Conservation (phyloP, 768 basidiomycete genomes). For the Pulveroboletus sp. region DNA sequence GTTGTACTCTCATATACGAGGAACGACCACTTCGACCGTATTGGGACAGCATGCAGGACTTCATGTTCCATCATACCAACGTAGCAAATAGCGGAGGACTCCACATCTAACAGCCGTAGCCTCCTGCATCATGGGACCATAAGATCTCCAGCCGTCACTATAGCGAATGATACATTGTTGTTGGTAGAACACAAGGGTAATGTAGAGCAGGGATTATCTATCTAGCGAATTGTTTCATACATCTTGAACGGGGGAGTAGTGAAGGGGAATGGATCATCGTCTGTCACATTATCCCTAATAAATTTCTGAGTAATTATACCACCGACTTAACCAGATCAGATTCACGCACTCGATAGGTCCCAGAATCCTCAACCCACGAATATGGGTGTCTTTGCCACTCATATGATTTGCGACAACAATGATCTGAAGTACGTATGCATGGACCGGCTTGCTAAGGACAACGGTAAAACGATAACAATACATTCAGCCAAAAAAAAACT, state of each 20-base stretch:
- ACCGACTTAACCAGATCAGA: not conserved
- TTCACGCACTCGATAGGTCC: conserved; percentile 74
- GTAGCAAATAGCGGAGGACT: conserved; percentile 20
- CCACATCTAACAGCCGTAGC: not conserved
- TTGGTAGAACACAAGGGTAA: conserved; percentile 29
- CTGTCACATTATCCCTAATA: conserved; percentile 40
- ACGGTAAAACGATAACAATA: not conserved
- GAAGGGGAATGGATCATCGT: conserved; percentile 77
- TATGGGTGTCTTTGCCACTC: conserved; percentile 99
- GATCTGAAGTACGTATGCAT: conserved; percentile 87
- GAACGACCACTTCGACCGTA: conserved; percentile 12
- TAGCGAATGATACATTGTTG: conserved; percentile 11
- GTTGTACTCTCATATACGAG: conserved; percentile 29
- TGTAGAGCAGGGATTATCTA: conserved; percentile 15
- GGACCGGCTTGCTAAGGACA: conserved; percentile 69
- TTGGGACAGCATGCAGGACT: conserved; percentile 25
- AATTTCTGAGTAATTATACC: conserved; percentile 2
- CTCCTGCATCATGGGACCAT: conserved; percentile 4
- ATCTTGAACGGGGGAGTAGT: conserved; percentile 62
- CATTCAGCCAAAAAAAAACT: conserved; percentile 26
- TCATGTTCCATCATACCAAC: conserved; percentile 30
- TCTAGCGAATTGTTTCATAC: conserved; percentile 74
- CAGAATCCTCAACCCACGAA: conserved; percentile 84
- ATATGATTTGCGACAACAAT: conserved; percentile 92
- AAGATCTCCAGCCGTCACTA: not conserved